Evolutionary conservation across 139 green algal species (phyloP), one percentile per base, ranked within the genome.

Genomic region (Bryopsis sp.): DNA sequence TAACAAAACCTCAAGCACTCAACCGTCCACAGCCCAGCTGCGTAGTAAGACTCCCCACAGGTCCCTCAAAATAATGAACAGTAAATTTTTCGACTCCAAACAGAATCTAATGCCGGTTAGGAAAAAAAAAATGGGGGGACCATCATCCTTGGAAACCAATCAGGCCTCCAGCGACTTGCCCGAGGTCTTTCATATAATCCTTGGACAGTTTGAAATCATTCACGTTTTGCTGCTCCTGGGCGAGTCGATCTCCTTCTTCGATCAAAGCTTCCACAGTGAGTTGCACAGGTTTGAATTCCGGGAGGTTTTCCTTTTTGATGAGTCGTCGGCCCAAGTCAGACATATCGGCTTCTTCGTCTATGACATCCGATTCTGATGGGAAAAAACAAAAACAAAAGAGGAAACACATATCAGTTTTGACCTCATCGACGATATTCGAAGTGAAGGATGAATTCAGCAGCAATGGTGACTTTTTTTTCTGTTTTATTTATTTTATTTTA

Each of bases 181-280:
- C 69, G 26, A 72, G 73, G 36, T 81, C 61, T 33, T 78, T 80
- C 34, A 89, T 72, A 75, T 92, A 92, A 38, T 88, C 76, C 33
- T 84, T 59, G 24, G 73, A 76, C 15, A 90, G 82, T 65, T 82
- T 81, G 37, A 71, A 70, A 26, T 50, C 43, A 3, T 77, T 84
- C 7, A 91, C 79, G 48, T 71, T 68, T 67, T 80, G 47, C 50
- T 65, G 64, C 64, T 72, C 72, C 32, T 61, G 47, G 22, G 64
- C 47, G 22, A 74, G 48, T 22, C 39, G 39, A 32, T 69, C 8
- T 6, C 72, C 80, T 54, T 83, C 67, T 37, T 32, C 33, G 33
- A 84, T 63, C n/a, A 88, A 68, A 64, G 79, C 74, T 24, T 79
- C 54, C 22, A 88, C 61, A 1, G 58, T 86, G 4, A 90, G 66